phyloP scores from a whole-genome alignment of 2,329 filamentous ascomycete genomes.

The Clonostachys rosea region DNA sequence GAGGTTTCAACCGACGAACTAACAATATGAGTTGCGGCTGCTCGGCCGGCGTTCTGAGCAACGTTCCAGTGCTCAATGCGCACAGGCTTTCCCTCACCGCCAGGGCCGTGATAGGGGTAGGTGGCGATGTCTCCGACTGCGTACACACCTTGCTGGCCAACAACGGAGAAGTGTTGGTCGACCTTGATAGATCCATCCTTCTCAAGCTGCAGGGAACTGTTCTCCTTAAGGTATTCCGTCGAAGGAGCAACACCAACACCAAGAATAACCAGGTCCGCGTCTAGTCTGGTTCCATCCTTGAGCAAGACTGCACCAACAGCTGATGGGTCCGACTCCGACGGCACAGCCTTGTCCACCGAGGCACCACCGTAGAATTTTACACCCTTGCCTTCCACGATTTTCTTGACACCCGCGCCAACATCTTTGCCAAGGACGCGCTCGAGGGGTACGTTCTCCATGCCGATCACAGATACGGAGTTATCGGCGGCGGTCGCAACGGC shows the following conservation, averaged over 20 bases:
- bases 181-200: constrained; percentile 82
- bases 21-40: constrained; percentile 73
- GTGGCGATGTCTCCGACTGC: constrained; percentile 94
- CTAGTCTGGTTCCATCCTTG: constrained; percentile 79
- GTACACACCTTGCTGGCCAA: constrained; percentile 76
- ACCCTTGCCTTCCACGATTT: constrained; percentile 75
- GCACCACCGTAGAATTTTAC: constrained; percentile 85
- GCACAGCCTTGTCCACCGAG: constrained; percentile 75
- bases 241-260: constrained; percentile 86
- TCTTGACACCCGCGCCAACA: constrained; percentile 77
- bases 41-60: constrained; percentile 85
- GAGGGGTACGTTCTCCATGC: constrained; percentile 81
- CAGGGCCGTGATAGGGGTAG: constrained; percentile 90
- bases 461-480: constrained; percentile 81
- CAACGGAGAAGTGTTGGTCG: constrained; percentile 74
- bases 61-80: constrained; percentile 99
- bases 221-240: constrained; percentile 76
- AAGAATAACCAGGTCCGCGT: constrained; percentile 86
- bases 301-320: constrained; percentile 78
- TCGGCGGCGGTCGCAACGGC: constrained; percentile 76
- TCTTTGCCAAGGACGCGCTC: constrained; percentile 80
- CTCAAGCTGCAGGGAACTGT: constrained; percentile 65
- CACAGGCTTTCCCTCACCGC: constrained; percentile 65
- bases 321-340: constrained; percentile 60
- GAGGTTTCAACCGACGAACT: constrained; percentile 57